These are phyloP conservation scores for Takashimella tepidaria DNA, from an alignment of 1,284 basidiomycete species.

Conservation along the genomic window DNA sequence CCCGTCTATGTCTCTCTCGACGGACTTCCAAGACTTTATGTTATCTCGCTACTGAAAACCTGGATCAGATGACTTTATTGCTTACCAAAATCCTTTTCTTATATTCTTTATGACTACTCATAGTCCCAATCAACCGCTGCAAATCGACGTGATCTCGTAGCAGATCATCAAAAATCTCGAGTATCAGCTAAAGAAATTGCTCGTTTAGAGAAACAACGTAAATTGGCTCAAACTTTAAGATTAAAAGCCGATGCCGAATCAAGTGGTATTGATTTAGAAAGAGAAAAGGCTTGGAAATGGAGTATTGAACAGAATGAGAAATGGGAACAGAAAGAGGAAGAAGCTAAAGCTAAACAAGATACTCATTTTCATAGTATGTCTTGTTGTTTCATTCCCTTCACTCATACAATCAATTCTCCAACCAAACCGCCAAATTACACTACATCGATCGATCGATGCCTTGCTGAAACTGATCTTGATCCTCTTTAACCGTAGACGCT, in stretches of 20 bases:
- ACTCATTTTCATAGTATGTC: constrained; percentile 47
- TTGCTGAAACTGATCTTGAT: too few species aligned
- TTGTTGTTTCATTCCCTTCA: not conserved
- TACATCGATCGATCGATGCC: too few species aligned
- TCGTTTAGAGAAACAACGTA: constrained; percentile 77
- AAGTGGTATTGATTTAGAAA: constrained; percentile 63
- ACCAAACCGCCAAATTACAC: constrained; percentile 1
- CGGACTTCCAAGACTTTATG: too few species aligned
- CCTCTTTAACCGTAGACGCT: constrained; percentile 58
- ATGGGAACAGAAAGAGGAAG: constrained; percentile 81
- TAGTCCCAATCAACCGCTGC: constrained; percentile 71
- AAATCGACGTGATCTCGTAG: constrained; percentile 75
- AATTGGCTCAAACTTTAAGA: constrained; percentile 80
- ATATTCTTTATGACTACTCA: too few species aligned
- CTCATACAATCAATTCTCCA: not conserved
- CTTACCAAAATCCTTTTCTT: too few species aligned
- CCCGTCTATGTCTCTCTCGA: too few species aligned
- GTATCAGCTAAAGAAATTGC: constrained; percentile 68
- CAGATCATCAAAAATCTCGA: constrained; percentile 71
- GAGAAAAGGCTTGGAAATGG: constrained; percentile 88
- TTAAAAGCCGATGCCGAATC: constrained; percentile 83
- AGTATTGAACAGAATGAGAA: constrained; percentile 89
- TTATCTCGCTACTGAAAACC: too few species aligned
- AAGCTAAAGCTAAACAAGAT: constrained; percentile 56
- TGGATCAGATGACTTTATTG: too few species aligned